Evolutionary conservation across 73 alveolate species (phyloP).

Genomic region (Paramecium caudatum): DNA sequence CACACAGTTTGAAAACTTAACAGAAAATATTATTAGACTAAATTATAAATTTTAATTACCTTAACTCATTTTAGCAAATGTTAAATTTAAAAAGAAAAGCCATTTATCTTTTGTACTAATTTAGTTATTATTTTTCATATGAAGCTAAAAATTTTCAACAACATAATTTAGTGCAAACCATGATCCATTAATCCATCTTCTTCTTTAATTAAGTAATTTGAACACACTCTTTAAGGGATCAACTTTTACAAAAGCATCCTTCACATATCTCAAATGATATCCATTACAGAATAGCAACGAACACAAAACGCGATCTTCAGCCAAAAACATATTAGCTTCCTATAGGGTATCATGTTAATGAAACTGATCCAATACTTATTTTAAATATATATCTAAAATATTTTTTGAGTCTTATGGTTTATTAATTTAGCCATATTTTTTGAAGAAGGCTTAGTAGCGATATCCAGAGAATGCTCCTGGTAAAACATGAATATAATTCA

Average conservation of each 20-base stretch:
- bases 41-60: background rate
- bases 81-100: background rate
- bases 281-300: slow-evolving; percentile 18
- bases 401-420: background rate
- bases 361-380: slow-evolving; percentile 43
- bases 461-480: slow-evolving; percentile 84
- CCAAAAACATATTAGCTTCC: slow-evolving; percentile 80
- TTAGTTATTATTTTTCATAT: too few relatives aligned
- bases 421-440: background rate
- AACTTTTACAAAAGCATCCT: slow-evolving; percentile 78
- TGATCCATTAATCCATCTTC: slow-evolving; percentile 86
- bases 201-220: slow-evolving; percentile 74
- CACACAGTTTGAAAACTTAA: background rate
- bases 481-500: slow-evolving; percentile 77
- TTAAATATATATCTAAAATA: slow-evolving; percentile 48
- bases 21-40: background rate
- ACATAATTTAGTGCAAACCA: slow-evolving; percentile 79
- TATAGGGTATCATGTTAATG: background rate
- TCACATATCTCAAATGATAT: slow-evolving; percentile 73
- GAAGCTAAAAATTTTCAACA: background rate
- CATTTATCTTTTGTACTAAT: background rate
- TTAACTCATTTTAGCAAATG: slow-evolving; percentile 12
- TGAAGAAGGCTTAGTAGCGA: slow-evolving; percentile 74
- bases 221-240: slow-evolving; percentile 77
- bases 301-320: slow-evolving; percentile 85